Conservation (phyloP, 2,329 filamentous ascomycete species). For the Periconia sp. region DNA sequence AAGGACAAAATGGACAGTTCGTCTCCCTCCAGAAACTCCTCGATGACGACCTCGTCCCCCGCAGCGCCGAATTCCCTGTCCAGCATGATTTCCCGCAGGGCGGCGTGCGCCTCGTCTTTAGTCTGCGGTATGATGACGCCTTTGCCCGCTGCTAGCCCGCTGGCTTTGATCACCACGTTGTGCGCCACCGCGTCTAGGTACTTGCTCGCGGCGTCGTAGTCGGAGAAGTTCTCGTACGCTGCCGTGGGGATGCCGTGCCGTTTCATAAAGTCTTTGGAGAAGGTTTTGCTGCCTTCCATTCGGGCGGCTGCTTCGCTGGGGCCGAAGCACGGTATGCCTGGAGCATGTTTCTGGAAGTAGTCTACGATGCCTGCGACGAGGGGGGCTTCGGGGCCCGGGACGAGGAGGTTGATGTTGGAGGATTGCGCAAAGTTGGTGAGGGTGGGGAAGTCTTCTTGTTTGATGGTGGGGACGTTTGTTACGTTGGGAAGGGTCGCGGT, state of each 20-base stretch:
- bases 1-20: slow-evolving; percentile 92
- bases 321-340: slow-evolving; percentile 78
- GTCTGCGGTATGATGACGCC: slow-evolving; percentile 87
- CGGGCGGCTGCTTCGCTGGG: slow-evolving; percentile 82
- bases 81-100: slow-evolving; percentile 88
- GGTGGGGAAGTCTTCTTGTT: slow-evolving; percentile 76
- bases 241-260: slow-evolving; percentile 89
- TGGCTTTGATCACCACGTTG: slow-evolving; percentile 82
- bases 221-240: slow-evolving; percentile 84
- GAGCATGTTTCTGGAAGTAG: slow-evolving; percentile 70
- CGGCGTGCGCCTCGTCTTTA: slow-evolving; percentile 81
- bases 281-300: slow-evolving; percentile 97
- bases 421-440: slow-evolving; percentile 78
- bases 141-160: slow-evolving; percentile 90
- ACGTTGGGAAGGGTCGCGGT: slow-evolving; percentile 66
- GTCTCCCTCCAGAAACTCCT: slow-evolving; percentile 90
- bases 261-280: slow-evolving; percentile 98
- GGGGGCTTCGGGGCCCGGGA: slow-evolving; percentile 92
- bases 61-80: slow-evolving; percentile 84
- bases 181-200: slow-evolving; percentile 64
- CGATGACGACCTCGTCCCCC: slow-evolving; percentile 90
- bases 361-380: slow-evolving; percentile 88
- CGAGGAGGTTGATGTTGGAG: slow-evolving; percentile 78
- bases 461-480: slow-evolving; percentile 72
- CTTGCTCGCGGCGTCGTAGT: slow-evolving; percentile 72